Evolutionary conservation across 257 asterid species (phyloP), one percentile per base, ranked within the genome.

Genomic region (Craterostigma plantagineum): DNA sequence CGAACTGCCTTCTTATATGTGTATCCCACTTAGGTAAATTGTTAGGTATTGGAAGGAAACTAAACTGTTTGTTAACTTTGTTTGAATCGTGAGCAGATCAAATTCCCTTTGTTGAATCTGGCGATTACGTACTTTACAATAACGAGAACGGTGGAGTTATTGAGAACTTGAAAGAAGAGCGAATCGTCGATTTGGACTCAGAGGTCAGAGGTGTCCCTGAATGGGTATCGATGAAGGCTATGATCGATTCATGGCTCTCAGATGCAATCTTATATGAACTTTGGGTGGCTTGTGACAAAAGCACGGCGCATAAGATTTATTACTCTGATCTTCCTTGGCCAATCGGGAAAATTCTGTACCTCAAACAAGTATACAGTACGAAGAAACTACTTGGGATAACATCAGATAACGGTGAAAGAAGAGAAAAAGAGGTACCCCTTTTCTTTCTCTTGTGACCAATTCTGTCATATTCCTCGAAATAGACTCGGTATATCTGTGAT

Each of bases 291-390:
- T 68, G 81, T 42, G 86, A 79, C 55, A 65, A 71, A 56, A 76
- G 63, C 62, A 33, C 86, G 18, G 94, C 77, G 0, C 63, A 75
- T 52, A 58, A 69, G 71, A 64, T 90, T 41, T 90, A 90, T 71
- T 90, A 59, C 65, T 77, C 95, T 35, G 87, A 79, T 72, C 92
- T 90, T 36, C 91, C 98, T 9, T 90, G 95, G 95, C 95, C 93
- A 40, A 71, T 90, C 36, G 94, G 98, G 54, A 90, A 90, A 54
- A 8, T 74, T 56, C 61, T 90, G 67, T 72, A 70, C 75, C 57
- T 52, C 33, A 79, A 72, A 61, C 72, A 79, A 73, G 75, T 65
- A 47, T 65, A 45, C 45, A 34, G 1, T 34, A 86, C 61, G 64
- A 90, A 79, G 65, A 76, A 79, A 54, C 62, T 46, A 13, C 92